A percentile compares a stretch with the other conserved stretches of the same genome.
Evolutionary conservation across 768 basidiomycete species (phyloP).

Genomic region (Grammothele lineata): DNA sequence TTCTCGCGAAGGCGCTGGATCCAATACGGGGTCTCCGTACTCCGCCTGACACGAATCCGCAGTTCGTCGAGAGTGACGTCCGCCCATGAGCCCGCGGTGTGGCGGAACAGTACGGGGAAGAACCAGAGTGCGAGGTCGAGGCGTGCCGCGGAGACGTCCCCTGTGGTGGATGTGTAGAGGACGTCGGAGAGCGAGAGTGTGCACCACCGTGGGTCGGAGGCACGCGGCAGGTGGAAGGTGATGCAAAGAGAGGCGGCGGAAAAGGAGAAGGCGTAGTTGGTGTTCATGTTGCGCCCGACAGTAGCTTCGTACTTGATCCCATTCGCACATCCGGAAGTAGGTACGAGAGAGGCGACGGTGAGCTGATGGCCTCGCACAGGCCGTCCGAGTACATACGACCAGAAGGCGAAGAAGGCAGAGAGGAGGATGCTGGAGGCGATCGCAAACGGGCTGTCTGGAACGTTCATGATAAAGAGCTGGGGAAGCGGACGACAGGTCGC

Average conservation of each 20-base stretch:
- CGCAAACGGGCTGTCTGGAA: background rate
- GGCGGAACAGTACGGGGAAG: slow-evolving; percentile 35
- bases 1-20: slow-evolving; percentile 33
- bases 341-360: slow-evolving; percentile 12
- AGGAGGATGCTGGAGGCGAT: slow-evolving; percentile 1
- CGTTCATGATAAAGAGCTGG: background rate
- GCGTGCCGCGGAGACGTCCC: slow-evolving; percentile 19
- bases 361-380: slow-evolving; percentile 14
- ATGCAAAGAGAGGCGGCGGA: slow-evolving; percentile 17
- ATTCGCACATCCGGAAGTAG: slow-evolving; percentile 5
- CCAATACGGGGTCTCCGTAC: slow-evolving; percentile 35
- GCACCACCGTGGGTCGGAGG: slow-evolving; percentile 28
- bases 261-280: slow-evolving; percentile 18
- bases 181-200: slow-evolving; percentile 26
- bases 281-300: slow-evolving; percentile 13
- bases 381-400: slow-evolving; percentile 13
- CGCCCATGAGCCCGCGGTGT: slow-evolving; percentile 34
- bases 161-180: slow-evolving; percentile 28
- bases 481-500: too few relatives aligned
- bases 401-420: slow-evolving; percentile 3
- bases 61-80: slow-evolving; percentile 34
- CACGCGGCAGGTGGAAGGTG: slow-evolving; percentile 28
- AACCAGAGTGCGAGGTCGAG: slow-evolving; percentile 31
- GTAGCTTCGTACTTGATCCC: slow-evolving; percentile 18
- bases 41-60: slow-evolving; percentile 30